Evolutionary conservation across 805 yeast species (phyloP).

Genomic region (Metschnikowia orientalis): DNA sequence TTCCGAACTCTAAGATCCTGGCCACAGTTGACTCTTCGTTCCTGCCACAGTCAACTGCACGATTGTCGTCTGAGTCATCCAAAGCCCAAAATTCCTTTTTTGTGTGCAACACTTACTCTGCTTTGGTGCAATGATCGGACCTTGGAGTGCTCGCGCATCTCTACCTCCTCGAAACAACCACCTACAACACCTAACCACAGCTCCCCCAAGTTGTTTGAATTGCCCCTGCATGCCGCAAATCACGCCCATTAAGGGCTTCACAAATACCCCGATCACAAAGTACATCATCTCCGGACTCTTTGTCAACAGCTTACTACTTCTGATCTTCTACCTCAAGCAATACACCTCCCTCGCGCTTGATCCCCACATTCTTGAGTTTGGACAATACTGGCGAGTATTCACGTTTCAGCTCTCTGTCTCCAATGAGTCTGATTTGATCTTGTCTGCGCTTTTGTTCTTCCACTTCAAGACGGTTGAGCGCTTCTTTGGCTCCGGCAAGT

Average conservation of each 20-base stretch:
- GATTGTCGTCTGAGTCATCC: too few relatives aligned
- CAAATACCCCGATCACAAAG: conserved; percentile 42
- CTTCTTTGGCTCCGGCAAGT: conserved; percentile 52
- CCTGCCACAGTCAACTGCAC: too few relatives aligned
- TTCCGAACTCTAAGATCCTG: too few relatives aligned
- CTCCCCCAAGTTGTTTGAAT: too few relatives aligned
- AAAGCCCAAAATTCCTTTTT: too few relatives aligned
- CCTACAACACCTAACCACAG: too few relatives aligned
- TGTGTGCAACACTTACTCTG: too few relatives aligned
- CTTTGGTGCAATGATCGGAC: too few relatives aligned
- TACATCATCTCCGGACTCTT: conserved; percentile 7
- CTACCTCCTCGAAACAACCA: too few relatives aligned
- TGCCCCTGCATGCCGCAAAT: conserved; percentile 28
- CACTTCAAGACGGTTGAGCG: conserved; percentile 56
- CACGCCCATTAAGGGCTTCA: conserved; percentile 41
- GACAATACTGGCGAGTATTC: conserved; percentile 54
- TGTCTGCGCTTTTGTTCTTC: conserved; percentile 44
- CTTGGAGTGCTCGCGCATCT: too few relatives aligned
- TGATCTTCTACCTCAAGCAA: conserved; percentile 43
- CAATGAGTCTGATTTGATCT: conserved; percentile 55
- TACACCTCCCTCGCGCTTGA: conserved; percentile 40
- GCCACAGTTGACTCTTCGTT: too few relatives aligned
- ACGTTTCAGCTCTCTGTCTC: conserved; percentile 50
- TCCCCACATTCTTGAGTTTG: conserved; percentile 52
- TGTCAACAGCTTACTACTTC: conserved; percentile 40